Conservation (phyloP, 345 rosid species). For the Combretum micranthum region DNA sequence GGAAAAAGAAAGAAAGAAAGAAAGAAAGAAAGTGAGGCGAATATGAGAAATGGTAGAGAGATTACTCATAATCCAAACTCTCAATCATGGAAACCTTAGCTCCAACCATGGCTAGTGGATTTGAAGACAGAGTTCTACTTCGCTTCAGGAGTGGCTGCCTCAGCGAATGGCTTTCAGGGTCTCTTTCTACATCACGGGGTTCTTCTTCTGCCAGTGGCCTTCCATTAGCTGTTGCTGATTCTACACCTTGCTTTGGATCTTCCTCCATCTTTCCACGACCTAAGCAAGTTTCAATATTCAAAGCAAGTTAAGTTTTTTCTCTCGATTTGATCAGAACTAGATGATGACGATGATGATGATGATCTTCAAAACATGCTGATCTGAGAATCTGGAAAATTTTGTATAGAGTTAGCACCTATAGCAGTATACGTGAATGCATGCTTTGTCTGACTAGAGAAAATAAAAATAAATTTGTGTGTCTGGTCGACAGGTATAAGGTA, state of each 20-base stretch:
- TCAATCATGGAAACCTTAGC: conserved; percentile 79
- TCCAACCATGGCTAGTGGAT: conserved; percentile 75
- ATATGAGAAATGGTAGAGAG: neutral
- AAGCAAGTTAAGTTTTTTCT: neutral
- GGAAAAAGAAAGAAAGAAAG: neutral
- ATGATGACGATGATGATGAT: no score
- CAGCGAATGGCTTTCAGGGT: conserved; percentile 56
- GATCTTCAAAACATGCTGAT: no score
- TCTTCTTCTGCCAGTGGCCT: conserved; percentile 11
- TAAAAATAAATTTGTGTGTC: no score
- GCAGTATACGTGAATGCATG: no score
- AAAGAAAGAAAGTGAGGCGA: neutral
- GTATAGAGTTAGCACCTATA: no score
- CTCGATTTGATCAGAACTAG: neutral
- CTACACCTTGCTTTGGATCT: conserved; percentile 11
- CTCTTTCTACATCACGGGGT: conserved; percentile 43
- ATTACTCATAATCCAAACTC: conserved; percentile 88
- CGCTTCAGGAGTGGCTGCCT: conserved; percentile 73
- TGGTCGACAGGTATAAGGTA: no score
- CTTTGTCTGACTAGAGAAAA: no score
- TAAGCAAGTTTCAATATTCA: neutral
- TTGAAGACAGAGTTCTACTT: conserved; percentile 64
- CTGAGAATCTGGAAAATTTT: no score
- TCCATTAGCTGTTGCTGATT: neutral
- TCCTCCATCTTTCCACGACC: conserved; percentile 41